A percentile compares a stretch with the other conserved stretches of the same genome.
Evolutionary conservation across 2,329 filamentous ascomycete genomes (phyloP).

Genomic region (Aspergillus brasiliensis): DNA sequence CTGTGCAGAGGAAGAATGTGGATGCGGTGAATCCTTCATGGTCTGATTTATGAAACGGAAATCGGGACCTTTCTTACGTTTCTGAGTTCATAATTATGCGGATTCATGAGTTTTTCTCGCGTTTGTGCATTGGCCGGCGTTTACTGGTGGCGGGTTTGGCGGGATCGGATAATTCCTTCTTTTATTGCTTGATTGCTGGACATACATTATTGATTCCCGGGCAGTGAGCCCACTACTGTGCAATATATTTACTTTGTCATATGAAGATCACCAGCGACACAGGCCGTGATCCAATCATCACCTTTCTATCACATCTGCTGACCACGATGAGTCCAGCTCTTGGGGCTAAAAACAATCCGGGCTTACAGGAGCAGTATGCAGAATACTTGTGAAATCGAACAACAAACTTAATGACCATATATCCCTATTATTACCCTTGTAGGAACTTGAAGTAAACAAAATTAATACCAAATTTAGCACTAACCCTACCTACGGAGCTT

Average conservation of each 20-base stretch:
- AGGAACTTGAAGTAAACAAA: no score
- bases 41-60: slow-evolving; percentile 48
- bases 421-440: no score
- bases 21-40: slow-evolving; percentile 96
- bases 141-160: slow-evolving; percentile 20
- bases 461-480: fast-evolving
- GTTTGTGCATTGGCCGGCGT: slow-evolving; percentile 43
- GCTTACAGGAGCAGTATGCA: no score
- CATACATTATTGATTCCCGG: slow-evolving; percentile 24
- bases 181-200: slow-evolving; percentile 13
- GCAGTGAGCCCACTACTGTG: slow-evolving; percentile 6
- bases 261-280: background rate
- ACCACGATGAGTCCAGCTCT: no score
- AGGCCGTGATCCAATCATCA: no score
- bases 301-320: no score
- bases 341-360: no score
- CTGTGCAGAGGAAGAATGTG: slow-evolving; percentile 87
- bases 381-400: no score
- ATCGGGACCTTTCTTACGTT: slow-evolving; percentile 13
- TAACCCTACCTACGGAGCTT: no score
- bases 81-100: slow-evolving; percentile 8
- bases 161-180: background rate
- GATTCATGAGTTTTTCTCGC: slow-evolving; percentile 15
- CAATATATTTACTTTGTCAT: slow-evolving; percentile 6
- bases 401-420: no score